Conservation (phyloP, 2,329 filamentous ascomycete species). For the Cylindrodendrum hubeiense region DNA sequence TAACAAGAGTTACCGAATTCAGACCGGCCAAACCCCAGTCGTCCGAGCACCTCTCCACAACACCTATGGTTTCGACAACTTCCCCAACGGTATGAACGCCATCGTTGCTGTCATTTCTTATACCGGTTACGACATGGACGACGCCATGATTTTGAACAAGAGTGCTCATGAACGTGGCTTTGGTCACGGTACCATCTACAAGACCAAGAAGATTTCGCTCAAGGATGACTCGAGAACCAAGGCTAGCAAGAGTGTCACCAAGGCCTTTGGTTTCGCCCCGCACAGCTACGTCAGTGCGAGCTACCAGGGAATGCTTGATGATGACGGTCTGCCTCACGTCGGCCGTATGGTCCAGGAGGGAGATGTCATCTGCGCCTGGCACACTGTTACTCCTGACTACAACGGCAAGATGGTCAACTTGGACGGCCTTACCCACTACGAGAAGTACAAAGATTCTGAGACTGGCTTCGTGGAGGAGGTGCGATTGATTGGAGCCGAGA, state of each 20-base stretch:
- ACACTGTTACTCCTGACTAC: slow-evolving; percentile 86
- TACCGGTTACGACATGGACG: slow-evolving; percentile 99
- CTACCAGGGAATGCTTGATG: slow-evolving; percentile 80
- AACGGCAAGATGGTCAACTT: slow-evolving; percentile 84
- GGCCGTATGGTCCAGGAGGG: slow-evolving; percentile 84
- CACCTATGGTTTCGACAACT: slow-evolving; percentile 96
- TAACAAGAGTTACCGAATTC: slow-evolving; percentile 95
- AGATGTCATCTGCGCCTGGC: slow-evolving; percentile 88
- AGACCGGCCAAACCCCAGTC: slow-evolving; percentile 95
- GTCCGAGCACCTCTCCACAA: slow-evolving; percentile 94
- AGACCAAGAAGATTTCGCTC: slow-evolving; percentile 91
- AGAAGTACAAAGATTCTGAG: slow-evolving; percentile 96
- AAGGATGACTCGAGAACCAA: slow-evolving; percentile 81
- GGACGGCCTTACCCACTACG: slow-evolving; percentile 86
- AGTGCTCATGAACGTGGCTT: slow-evolving; percentile 96
- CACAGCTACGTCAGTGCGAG: slow-evolving; percentile 78
- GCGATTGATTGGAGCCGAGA: slow-evolving; percentile 87
- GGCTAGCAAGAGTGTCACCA: slow-evolving; percentile 77
- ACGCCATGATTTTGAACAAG: slow-evolving; percentile 99
- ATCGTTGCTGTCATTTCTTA: slow-evolving; percentile 98
- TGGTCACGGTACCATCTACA: slow-evolving; percentile 96
- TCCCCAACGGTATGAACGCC: slow-evolving; percentile 95
- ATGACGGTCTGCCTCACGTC: slow-evolving; percentile 87
- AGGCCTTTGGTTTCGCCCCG: slow-evolving; percentile 92
- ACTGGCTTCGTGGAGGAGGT: slow-evolving; percentile 93